Evolutionary conservation across 202 grass and related monocot genomes (phyloP).

Genomic region (Zizania palustris): DNA sequence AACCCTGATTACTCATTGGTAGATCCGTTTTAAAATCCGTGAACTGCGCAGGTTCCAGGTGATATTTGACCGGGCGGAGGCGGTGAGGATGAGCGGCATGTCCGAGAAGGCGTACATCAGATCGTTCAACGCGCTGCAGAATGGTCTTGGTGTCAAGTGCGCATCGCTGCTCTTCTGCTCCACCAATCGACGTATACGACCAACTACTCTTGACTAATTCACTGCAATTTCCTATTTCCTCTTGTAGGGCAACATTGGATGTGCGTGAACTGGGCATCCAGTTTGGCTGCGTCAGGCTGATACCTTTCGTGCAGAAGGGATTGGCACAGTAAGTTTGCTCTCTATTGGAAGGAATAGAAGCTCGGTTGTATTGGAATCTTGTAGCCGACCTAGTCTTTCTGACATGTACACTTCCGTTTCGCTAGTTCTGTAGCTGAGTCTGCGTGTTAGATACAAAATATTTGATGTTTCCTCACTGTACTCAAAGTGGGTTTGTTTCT

Average conservation of each 20-base stretch:
- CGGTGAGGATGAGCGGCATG: conserved; percentile 89
- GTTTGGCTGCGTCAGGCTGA: conserved; percentile 89
- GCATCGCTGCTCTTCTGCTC: neutral
- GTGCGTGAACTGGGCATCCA: conserved; percentile 82
- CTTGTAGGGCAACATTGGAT: conserved; percentile 63
- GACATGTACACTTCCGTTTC: neutral
- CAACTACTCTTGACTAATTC: neutral
- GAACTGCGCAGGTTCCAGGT: conserved; percentile 59
- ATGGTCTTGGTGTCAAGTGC: conserved; percentile 86
- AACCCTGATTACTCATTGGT: neutral
- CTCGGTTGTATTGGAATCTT: neutral
- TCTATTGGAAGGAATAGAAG: neutral
- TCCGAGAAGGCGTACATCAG: conserved; percentile 89
- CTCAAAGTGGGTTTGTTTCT: neutral
- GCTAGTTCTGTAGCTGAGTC: neutral
- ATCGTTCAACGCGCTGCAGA: conserved; percentile 89
- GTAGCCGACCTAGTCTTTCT: neutral
- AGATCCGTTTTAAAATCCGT: neutral
- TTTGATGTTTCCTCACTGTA: neutral
- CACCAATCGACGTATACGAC: neutral
- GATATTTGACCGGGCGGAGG: conserved; percentile 72
- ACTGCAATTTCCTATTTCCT: neutral
- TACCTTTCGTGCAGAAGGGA: conserved; percentile 88
- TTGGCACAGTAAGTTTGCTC: conserved; percentile 63
- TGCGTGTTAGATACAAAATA: neutral